phyloP scores from a whole-genome alignment of 495 filamentous ascomycete genomes.

The Neurospora sp. region DNA sequence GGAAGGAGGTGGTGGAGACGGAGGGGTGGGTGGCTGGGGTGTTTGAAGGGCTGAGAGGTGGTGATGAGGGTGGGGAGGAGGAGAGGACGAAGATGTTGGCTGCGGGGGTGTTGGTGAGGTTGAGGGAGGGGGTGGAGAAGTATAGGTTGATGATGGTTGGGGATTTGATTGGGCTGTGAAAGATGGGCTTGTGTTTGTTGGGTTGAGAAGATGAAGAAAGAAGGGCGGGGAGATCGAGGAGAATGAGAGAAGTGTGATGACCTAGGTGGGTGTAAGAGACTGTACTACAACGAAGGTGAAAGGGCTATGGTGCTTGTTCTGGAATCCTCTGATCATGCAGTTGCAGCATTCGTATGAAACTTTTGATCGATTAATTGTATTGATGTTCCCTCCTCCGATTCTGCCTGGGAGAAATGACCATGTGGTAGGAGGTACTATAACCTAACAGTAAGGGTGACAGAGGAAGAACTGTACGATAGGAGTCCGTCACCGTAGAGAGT shows the following conservation, averaged over 20 bases:
- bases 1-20: conserved; percentile 46
- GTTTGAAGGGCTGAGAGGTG: conserved; percentile 31
- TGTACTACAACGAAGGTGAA: neutral
- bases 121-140: conserved; percentile 70
- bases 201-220: neutral
- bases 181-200: neutral
- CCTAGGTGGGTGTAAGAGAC: neutral
- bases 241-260: neutral
- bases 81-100: conserved; percentile 59
- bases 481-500: neutral
- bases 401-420: neutral
- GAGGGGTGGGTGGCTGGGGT: conserved; percentile 37
- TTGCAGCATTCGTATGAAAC: neutral
- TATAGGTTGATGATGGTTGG: conserved; percentile 60
- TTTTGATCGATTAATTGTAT: neutral
- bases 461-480: neutral
- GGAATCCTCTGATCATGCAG: neutral
- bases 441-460: neutral
- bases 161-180: conserved; percentile 39
- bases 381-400: neutral
- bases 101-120: conserved; percentile 70
- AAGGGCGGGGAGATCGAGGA: neutral
- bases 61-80: conserved; percentile 43
- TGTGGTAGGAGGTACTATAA: neutral
- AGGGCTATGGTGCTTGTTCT: neutral